Evolutionary conservation across 2,329 filamentous ascomycete species (phyloP).

Genomic region (Trichophyton schoenleinii): DNA sequence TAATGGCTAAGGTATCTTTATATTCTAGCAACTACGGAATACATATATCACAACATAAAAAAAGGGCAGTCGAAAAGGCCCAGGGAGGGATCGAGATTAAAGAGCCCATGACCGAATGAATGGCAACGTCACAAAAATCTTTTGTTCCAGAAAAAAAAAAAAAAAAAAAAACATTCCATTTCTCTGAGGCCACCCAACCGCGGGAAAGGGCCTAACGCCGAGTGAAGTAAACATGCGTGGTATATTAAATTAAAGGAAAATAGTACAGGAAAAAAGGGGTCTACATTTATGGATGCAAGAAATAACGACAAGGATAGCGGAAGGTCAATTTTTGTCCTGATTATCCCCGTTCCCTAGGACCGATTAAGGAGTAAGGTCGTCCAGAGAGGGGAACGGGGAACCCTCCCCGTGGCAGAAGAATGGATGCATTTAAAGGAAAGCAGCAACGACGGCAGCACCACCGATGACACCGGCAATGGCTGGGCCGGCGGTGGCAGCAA

Average conservation of each 20-base stretch:
- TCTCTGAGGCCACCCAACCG: background rate
- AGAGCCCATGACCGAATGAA: background rate
- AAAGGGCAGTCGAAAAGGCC: background rate
- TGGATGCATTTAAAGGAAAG: constrained; percentile 27
- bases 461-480: constrained; percentile 23
- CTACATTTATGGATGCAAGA: background rate
- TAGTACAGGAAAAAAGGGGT: background rate
- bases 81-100: background rate
- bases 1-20: too few species aligned
- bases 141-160: background rate
- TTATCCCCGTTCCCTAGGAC: background rate
- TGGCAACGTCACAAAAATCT: background rate
- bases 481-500: constrained; percentile 11
- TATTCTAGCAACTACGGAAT: background rate
- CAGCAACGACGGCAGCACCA: constrained; percentile 32
- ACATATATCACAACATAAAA: background rate
- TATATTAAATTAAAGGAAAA: constrained; percentile 2
- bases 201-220: background rate
- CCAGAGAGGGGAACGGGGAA: background rate
- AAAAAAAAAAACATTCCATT: background rate
- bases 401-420: background rate
- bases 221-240: background rate
- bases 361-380: background rate
- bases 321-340: background rate
- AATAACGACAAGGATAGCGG: background rate